Evolutionary conservation across 139 green algal species (phyloP).

Genomic region (Gonium pectorale): DNA sequence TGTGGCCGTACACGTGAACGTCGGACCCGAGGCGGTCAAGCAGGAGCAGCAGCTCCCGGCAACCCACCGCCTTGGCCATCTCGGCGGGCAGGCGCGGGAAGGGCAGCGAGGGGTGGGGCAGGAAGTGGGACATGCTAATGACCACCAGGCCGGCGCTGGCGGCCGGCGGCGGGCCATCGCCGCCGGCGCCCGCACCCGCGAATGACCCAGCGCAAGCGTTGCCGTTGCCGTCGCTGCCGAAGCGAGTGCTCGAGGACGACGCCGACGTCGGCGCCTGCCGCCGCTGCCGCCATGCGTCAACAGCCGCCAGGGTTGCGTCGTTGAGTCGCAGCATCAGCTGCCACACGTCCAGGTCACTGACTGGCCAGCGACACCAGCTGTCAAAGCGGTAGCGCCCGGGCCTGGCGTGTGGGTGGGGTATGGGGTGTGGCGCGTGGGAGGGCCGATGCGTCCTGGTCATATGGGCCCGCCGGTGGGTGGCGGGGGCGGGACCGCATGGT

Average conservation of each 20-base stretch:
- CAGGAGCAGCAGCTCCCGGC: slow-evolving; percentile 29
- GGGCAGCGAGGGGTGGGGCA: slow-evolving; percentile 41
- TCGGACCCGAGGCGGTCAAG: slow-evolving; percentile 11
- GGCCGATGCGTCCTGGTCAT: no score
- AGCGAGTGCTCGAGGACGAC: no score
- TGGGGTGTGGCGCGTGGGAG: no score
- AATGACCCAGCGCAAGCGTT: no score
- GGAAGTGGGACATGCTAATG: slow-evolving; percentile 47
- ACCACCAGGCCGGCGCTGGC: no score
- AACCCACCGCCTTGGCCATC: slow-evolving; percentile 53
- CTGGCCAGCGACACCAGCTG: slow-evolving; percentile 40
- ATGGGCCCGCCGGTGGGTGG: no score
- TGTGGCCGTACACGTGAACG: slow-evolving; percentile 43
- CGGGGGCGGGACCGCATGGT: no score
- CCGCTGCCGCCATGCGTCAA: background rate
- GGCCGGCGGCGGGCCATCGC: no score
- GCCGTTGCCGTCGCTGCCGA: no score
- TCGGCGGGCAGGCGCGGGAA: slow-evolving; percentile 19
- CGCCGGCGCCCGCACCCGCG: no score
- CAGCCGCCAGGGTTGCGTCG: background rate
- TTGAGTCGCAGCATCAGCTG: slow-evolving; percentile 44
- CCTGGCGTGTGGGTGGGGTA: no score
- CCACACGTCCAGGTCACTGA: slow-evolving; percentile 18
- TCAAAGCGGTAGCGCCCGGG: slow-evolving; percentile 44
- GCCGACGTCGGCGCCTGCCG: background rate